Evolutionary conservation across 371 early-diverging fungal genomes (phyloP), one percentile per base, ranked within the genome.

Genomic region (Saksenaea oblongispora): DNA sequence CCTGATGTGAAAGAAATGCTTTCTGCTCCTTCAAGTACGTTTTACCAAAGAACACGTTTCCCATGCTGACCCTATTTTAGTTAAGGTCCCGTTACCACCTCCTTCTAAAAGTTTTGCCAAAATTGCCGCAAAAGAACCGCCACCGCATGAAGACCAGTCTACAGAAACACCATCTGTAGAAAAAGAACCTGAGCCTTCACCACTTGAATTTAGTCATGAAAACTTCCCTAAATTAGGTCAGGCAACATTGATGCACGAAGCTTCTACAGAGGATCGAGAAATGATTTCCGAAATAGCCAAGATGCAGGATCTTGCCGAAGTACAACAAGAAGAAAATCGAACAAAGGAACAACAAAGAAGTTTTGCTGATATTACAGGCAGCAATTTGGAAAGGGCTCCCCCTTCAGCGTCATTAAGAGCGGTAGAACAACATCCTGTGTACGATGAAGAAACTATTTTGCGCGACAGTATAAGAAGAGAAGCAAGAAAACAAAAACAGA

Each of bases 1-100:
- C 80, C 80, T 34, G 77, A 76, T 62, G 75, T 80, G 10, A 80
- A 76, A 31, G 80, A 80, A 36, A 73, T 80, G 77, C 51, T 77
- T 11, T 7, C 68, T 13, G 39, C 75, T 8, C 68, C 71, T 31
- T 73, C 75, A 11, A 65, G 65, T 67, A 62, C n/a, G n/a, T n/a
- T n/a, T n/a, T n/a, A n/a, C n/a, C n/a, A n/a, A n/a, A n/a, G n/a
- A n/a, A n/a, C n/a, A n/a, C n/a, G n/a, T n/a, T n/a, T n/a, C n/a
- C 24, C 24, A 10, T 41, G 22, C 18, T n/a, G 11, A n/a, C 14
- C 14, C 26, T 41, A 14, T 15, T 61, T 8, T 34, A 59, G 73
- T 79, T n/a, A 67, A 71, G 44, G 65, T 77, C 3, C 73, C 77
- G 26, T 76, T 72, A 26, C 71, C 72, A 1, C 77, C 77, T 28